Evolutionary conservation across 2,329 filamentous ascomycete genomes (phyloP), one percentile per base, ranked within the genome.

Genomic region (Paracamarosporium sp.): DNA sequence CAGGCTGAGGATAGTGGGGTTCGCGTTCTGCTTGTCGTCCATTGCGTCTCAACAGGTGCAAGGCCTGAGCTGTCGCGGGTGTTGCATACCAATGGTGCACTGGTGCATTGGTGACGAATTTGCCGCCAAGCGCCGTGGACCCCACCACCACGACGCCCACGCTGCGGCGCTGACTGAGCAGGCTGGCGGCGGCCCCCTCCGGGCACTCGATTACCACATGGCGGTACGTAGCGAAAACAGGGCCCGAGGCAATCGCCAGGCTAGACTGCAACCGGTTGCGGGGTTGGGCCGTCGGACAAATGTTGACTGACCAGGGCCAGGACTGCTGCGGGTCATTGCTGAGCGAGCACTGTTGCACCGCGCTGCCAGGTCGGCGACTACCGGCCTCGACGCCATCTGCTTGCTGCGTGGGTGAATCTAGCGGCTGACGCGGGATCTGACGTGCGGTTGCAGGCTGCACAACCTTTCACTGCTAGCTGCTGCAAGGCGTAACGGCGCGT

Each of bases 1-100:
- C 51, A 88, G 86, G 78, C 89, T 96, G 70, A 98, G 82, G 73
- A 99, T 93, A 63, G 92, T 96, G 53, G 95, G 95, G 80, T 99
- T 98, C 63, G 91, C 92, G 78, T 97, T 97, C 70, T 83, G 79
- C 72, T 82, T 82, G 72, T 80, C 76, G 67, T 82, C 76, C 76
- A 78, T 79, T 60, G 59, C 61, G 62, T 57, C 53, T 20, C 15
- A 5, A 22, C 17, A 17, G 24, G 40, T 45, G n/a, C n/a, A n/a
- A n/a, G n/a, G n/a, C n/a, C n/a, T n/a, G n/a, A n/a, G n/a, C n/a
- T n/a, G n/a, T n/a, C n/a, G n/a, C n/a, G n/a, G n/a, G 17, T 25
- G 43, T 46, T 46, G 43, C 27, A 31, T 46, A n/a, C n/a, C 31
- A 12, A 11, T 22, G 36, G 43, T 31, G 43, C n/a, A n/a, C n/a